Percentiles rank a stretch among this genome's conserved stretches.
These are phyloP conservation scores for Zygosaccharomyces gambellarensis DNA, from an alignment of 805 yeast species.

Conservation along the genomic window DNA sequence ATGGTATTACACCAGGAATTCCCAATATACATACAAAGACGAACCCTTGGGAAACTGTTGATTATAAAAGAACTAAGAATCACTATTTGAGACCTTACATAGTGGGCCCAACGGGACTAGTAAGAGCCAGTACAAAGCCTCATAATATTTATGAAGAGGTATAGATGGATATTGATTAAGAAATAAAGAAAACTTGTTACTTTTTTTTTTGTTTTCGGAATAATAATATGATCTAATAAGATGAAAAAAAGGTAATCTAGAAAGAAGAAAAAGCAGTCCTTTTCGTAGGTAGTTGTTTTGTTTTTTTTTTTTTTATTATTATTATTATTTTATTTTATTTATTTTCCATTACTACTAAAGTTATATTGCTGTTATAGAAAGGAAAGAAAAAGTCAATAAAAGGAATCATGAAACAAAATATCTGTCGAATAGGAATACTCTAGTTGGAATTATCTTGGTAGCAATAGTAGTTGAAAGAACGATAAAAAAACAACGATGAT, in stretches of 20 bases:
- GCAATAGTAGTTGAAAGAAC: background rate
- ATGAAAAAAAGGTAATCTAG: too few species aligned
- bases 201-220: too few species aligned
- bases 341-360: background rate
- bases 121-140: slow-evolving; percentile 19
- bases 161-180: background rate
- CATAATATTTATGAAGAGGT: slow-evolving; percentile 4
- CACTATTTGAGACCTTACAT: slow-evolving; percentile 28
- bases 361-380: background rate
- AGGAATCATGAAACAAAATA: background rate
- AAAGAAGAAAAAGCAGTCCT: background rate
- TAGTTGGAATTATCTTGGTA: background rate
- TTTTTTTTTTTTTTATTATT: background rate
- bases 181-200: background rate
- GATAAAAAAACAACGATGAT: background rate
- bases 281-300: background rate
- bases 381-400: slow-evolving; percentile 1
- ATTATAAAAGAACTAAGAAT: slow-evolving; percentile 17
- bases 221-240: too few species aligned
- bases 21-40: slow-evolving; percentile 1
- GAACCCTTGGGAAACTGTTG: slow-evolving; percentile 9
- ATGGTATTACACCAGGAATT: slow-evolving; percentile 12
- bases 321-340: background rate
- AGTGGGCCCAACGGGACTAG: slow-evolving; percentile 31
- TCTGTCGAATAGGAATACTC: background rate